phyloP scores from a whole-genome alignment of 2,329 filamentous ascomycete species.

The Cordyceps tenuipes region DNA sequence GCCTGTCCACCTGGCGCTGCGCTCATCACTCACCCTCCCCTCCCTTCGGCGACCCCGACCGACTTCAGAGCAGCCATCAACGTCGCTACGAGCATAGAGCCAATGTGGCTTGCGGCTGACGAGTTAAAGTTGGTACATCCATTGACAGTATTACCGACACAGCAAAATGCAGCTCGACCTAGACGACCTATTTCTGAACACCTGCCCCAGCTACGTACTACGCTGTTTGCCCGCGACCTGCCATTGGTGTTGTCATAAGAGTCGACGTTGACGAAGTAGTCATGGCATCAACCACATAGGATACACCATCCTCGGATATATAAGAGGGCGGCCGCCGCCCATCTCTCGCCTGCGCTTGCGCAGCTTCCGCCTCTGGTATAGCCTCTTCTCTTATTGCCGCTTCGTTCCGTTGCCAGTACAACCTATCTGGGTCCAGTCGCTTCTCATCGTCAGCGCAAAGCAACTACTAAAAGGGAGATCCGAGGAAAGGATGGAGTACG shows the following conservation, averaged over 20 bases:
- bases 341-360: slow-evolving; percentile 17
- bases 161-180: not conserved
- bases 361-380: slow-evolving; percentile 12
- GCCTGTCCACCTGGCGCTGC: not conserved
- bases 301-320: slow-evolving; percentile 64
- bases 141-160: not conserved
- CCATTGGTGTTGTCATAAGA: not conserved
- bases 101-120: not conserved
- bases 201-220: not conserved
- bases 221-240: not conserved
- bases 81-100: not conserved
- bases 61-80: not conserved
- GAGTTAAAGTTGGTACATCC: not conserved
- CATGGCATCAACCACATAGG: slow-evolving; percentile 61
- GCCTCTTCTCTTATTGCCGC: slow-evolving; percentile 19
- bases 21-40: not conserved
- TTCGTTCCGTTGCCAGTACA: slow-evolving; percentile 70
- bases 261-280: slow-evolving; percentile 37
- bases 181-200: not conserved
- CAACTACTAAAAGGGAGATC: not conserved
- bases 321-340: slow-evolving; percentile 61
- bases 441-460: slow-evolving; percentile 24
- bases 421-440: slow-evolving; percentile 69
- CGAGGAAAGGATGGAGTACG: slow-evolving; percentile 27
- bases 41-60: not conserved